phyloP scores from a whole-genome alignment of 2,329 filamentous ascomycete species.

The Aspergillus ibericus region DNA sequence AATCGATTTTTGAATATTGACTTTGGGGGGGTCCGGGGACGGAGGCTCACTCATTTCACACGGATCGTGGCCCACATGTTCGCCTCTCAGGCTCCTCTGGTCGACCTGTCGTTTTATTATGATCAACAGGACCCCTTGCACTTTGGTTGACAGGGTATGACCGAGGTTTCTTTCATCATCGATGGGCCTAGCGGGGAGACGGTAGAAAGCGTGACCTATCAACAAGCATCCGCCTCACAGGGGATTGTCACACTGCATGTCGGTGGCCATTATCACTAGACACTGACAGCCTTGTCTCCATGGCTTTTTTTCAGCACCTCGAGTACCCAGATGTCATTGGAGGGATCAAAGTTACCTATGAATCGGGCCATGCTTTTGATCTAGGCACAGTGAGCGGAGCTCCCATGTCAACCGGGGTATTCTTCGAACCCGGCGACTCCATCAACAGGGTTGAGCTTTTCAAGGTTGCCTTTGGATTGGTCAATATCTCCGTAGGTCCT shows the following conservation, averaged over 20 bases:
- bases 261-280: neutral
- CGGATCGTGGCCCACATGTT: slow-evolving; percentile 3
- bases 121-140: neutral
- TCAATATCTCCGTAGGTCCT: neutral
- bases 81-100: neutral
- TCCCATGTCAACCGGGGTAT: neutral
- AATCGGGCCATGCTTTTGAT: neutral
- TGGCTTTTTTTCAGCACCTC: neutral
- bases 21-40: neutral
- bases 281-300: neutral
- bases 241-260: neutral
- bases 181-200: slow-evolving; percentile 4
- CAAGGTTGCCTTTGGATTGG: neutral
- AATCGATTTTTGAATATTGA: slow-evolving; percentile 4
- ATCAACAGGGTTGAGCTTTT: neutral
- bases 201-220: neutral
- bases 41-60: slow-evolving; percentile 3
- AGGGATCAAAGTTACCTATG: neutral
- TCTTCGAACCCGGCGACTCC: neutral
- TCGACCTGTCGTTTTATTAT: slow-evolving; percentile 2
- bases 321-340: neutral
- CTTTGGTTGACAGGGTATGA: slow-evolving; percentile 3
- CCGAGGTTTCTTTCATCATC: slow-evolving; percentile 2
- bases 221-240: neutral
- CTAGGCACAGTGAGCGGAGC: neutral